These are phyloP conservation scores for Annulohypoxylon bovei DNA, from an alignment of 495 filamentous ascomycete species.

Conservation along the genomic window DNA sequence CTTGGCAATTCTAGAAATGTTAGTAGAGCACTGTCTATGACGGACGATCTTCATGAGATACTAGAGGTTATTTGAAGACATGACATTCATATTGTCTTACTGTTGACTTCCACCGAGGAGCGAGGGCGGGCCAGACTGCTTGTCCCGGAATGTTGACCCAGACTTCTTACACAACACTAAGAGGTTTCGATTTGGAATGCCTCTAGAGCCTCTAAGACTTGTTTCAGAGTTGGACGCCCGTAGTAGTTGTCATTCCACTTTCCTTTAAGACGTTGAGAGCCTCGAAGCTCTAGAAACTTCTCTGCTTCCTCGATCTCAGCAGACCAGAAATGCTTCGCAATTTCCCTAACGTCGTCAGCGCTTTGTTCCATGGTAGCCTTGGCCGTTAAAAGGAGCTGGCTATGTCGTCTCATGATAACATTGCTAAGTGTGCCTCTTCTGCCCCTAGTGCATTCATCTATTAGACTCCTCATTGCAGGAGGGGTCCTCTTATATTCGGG, in stretches of 20 bases:
- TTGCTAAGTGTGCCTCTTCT: conserved; percentile 49
- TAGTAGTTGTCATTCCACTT: conserved; percentile 57
- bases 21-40: neutral
- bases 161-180: neutral
- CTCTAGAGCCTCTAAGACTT: conserved; percentile 46
- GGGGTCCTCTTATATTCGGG: conserved; percentile 55
- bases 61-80: neutral
- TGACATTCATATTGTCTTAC: conserved; percentile 11
- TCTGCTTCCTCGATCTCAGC: conserved; percentile 54
- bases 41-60: neutral
- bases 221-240: conserved; percentile 49
- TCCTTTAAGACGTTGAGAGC: conserved; percentile 44
- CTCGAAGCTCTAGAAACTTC: conserved; percentile 48
- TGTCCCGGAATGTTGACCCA: neutral
- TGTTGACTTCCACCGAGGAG: conserved; percentile 2
- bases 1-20: conserved; percentile 5
- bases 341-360: conserved; percentile 43
- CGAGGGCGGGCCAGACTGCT: neutral
- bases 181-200: conserved; percentile 30
- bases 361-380: conserved; percentile 34
- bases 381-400: conserved; percentile 49
- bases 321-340: conserved; percentile 53
- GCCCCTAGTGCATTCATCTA: conserved; percentile 57
- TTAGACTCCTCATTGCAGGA: conserved; percentile 47
- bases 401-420: conserved; percentile 50